These are phyloP conservation scores for Phalaenopsis equestris DNA, from an alignment of 106 monocot genomes.

Conservation along the genomic window DNA sequence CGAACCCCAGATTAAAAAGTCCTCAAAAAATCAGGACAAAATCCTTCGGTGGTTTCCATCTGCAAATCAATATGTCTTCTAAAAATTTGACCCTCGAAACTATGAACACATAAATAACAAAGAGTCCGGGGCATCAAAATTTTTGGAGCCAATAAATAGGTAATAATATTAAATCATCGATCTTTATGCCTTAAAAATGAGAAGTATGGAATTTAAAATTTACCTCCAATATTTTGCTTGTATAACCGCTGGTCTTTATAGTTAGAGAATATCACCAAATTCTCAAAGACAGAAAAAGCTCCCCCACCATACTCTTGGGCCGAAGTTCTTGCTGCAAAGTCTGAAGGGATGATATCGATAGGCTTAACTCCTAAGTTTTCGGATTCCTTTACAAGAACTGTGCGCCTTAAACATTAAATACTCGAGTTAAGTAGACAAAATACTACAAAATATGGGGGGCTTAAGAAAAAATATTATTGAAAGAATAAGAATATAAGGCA, in stretches of 20 bases:
- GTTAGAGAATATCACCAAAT: slow-evolving; percentile 73
- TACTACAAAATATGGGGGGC: background rate
- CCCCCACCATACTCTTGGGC: slow-evolving; percentile 96
- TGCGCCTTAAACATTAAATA: slow-evolving; percentile 45
- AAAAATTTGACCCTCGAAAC: too few species aligned
- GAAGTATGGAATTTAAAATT: background rate
- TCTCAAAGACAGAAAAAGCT: slow-evolving; percentile 54
- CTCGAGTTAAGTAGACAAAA: background rate
- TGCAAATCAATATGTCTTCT: too few species aligned
- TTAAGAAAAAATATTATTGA: background rate
- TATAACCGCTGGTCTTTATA: slow-evolving; percentile 86
- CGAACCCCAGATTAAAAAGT: too few species aligned
- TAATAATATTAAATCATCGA: background rate
- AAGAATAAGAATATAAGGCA: background rate
- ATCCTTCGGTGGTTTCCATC: too few species aligned
- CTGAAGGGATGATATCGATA: slow-evolving; percentile 52
- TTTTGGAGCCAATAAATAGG: too few species aligned
- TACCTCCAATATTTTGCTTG: slow-evolving; percentile 63
- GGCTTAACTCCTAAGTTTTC: slow-evolving; percentile 35
- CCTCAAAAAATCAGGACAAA: too few species aligned
- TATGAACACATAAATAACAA: too few species aligned
- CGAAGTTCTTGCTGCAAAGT: slow-evolving; percentile 65
- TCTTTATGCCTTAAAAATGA: background rate
- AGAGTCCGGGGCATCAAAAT: background rate
- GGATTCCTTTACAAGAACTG: slow-evolving; percentile 77